These are phyloP conservation scores for Suillus fuscotomentosus DNA, from an alignment of 768 basidiomycete genomes.

Conservation along the genomic window DNA sequence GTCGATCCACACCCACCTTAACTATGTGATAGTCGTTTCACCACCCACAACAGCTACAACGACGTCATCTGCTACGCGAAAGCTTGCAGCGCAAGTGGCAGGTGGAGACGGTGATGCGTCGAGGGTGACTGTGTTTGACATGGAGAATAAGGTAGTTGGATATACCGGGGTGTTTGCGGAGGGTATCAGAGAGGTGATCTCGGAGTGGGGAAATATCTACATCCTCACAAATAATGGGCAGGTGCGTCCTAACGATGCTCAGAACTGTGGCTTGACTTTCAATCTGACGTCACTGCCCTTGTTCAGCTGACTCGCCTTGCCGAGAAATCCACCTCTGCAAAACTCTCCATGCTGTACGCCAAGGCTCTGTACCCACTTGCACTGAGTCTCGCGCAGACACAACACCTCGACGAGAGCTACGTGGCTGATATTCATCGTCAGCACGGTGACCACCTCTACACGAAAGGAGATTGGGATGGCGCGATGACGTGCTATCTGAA, in stretches of 20 bases:
- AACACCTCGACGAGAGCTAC: constrained; percentile 66
- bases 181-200: too few relatives aligned
- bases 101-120: too few relatives aligned
- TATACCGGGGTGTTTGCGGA: too few relatives aligned
- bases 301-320: constrained; percentile 60
- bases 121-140: too few relatives aligned
- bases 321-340: constrained; percentile 81
- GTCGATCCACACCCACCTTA: too few relatives aligned
- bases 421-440: constrained; percentile 88
- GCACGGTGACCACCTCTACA: constrained; percentile 90
- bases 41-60: too few relatives aligned
- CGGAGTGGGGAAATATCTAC: constrained; percentile 79
- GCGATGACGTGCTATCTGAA: constrained; percentile 91
- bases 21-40: too few relatives aligned
- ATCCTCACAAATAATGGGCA: constrained; percentile 77
- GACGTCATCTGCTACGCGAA: too few relatives aligned
- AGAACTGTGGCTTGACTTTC: background rate
- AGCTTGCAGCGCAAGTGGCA: constrained; percentile 19
- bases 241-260: constrained; percentile 39
- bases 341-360: constrained; percentile 82
- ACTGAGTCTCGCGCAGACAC: constrained; percentile 77
- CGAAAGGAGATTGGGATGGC: constrained; percentile 88
- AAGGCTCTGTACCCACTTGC: constrained; percentile 78
- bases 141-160: too few relatives aligned
- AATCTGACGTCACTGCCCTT: background rate